phyloP scores from a whole-genome alignment of 1,284 basidiomycete genomes.

The Sporisorium reilianum region DNA sequence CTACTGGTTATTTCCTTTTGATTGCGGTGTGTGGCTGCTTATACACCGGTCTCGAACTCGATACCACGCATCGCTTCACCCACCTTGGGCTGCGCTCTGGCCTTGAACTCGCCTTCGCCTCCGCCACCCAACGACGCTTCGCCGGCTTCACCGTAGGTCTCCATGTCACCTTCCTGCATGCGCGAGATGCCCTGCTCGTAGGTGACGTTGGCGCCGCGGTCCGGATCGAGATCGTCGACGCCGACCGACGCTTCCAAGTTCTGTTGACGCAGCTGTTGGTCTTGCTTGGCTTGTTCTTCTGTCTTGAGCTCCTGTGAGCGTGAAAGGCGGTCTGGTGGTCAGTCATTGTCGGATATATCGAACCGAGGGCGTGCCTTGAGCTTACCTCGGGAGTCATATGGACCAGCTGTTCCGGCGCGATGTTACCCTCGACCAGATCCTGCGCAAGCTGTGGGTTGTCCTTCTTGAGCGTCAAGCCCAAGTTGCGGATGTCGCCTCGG shows the following conservation, averaged over 20 bases:
- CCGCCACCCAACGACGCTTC: slow-evolving; percentile 30
- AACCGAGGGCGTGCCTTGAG: background rate
- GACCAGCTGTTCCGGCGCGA: slow-evolving; percentile 24
- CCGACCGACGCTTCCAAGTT: slow-evolving; percentile 40
- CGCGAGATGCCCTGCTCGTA: slow-evolving; percentile 31
- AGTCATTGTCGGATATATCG: background rate
- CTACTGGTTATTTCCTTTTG: background rate
- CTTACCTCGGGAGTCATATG: slow-evolving; percentile 39
- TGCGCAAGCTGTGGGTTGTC: slow-evolving; percentile 41
- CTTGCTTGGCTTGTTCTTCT: slow-evolving; percentile 30
- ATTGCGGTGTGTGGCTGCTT: background rate
- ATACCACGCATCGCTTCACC: slow-evolving; percentile 52
- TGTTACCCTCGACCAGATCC: slow-evolving; percentile 16
- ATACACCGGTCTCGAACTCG: slow-evolving; percentile 49
- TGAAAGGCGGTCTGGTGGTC: background rate
- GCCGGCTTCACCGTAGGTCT: slow-evolving; percentile 42
- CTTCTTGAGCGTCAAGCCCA: slow-evolving; percentile 46
- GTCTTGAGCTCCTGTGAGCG: slow-evolving; percentile 39
- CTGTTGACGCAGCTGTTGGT: slow-evolving; percentile 34
- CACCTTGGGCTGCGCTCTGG: slow-evolving; percentile 47
- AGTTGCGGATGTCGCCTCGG: slow-evolving; percentile 36
- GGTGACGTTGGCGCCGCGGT: slow-evolving; percentile 17
- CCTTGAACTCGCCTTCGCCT: slow-evolving; percentile 50
- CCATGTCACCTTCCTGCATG: slow-evolving; percentile 32
- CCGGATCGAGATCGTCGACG: slow-evolving; percentile 38